Evolutionary conservation across 2,329 filamentous ascomycete species (phyloP).

Genomic region (Anisogramma anomala): DNA sequence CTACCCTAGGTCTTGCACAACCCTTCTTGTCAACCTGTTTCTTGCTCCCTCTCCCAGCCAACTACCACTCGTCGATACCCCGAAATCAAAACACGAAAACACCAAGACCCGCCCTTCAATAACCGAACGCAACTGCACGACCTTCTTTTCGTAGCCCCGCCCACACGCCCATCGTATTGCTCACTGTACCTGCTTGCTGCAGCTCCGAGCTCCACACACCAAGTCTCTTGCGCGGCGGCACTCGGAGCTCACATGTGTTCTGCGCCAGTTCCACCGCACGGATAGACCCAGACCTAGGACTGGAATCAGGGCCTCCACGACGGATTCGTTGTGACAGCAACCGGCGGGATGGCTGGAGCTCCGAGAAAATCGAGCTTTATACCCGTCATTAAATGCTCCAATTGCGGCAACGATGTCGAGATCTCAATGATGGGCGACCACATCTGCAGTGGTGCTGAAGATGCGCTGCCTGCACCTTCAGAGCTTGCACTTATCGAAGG

Average conservation of each 20-base stretch:
- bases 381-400: constrained; percentile 80
- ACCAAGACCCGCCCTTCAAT: too few species aligned
- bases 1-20: too few species aligned
- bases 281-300: background rate
- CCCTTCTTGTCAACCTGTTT: too few species aligned
- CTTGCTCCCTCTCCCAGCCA: too few species aligned
- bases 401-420: constrained; percentile 64
- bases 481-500: background rate
- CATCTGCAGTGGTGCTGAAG: constrained; percentile 43
- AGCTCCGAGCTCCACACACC: background rate
- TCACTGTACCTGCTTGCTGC: too few species aligned
- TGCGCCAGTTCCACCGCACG: background rate
- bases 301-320: background rate
- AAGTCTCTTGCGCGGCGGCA: background rate
- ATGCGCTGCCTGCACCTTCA: constrained; percentile 14
- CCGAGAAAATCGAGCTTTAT: constrained; percentile 57
- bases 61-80: too few species aligned
- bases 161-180: too few species aligned
- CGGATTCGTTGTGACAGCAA: background rate
- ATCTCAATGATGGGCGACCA: constrained; percentile 83
- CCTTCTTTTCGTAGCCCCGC: too few species aligned
- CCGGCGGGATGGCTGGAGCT: constrained; percentile 31
- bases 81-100: too few species aligned
- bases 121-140: too few species aligned
- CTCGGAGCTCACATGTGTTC: background rate